Evolutionary conservation across 805 yeast species (phyloP).

Genomic region (Nakazawaea laoshanensis): DNA sequence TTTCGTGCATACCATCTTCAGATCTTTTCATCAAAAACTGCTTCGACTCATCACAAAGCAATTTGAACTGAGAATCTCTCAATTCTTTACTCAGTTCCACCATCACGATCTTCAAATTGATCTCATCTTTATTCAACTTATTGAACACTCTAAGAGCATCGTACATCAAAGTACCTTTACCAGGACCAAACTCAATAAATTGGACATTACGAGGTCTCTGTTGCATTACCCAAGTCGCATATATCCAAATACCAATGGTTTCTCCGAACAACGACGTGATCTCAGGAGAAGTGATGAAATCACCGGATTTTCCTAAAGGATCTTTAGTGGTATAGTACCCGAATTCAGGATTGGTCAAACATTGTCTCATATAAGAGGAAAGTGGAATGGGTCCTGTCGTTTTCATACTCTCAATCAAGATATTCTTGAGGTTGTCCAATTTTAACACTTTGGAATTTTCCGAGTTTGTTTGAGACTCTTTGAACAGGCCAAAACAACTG

Average conservation of each 20-base stretch:
- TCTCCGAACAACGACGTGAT: slow-evolving; percentile 85
- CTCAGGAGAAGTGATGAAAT: slow-evolving; percentile 81
- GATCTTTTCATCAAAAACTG: slow-evolving; percentile 13
- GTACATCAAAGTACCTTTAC: slow-evolving; percentile 69
- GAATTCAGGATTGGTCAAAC: slow-evolving; percentile 65
- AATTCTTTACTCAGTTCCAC: slow-evolving; percentile 69
- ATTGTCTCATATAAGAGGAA: slow-evolving; percentile 71
- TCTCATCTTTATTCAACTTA: slow-evolving; percentile 19
- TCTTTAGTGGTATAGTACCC: slow-evolving; percentile 65
- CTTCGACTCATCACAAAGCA: slow-evolving; percentile 30
- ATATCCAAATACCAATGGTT: slow-evolving; percentile 69
- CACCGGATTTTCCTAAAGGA: slow-evolving; percentile 48
- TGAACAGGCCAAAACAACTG: too few relatives aligned
- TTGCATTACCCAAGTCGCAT: slow-evolving; percentile 49
- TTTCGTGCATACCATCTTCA: slow-evolving; percentile 25
- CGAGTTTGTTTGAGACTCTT: too few relatives aligned
- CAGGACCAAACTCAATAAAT: slow-evolving; percentile 78
- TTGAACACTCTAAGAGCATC: slow-evolving; percentile 48
- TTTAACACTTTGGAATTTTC: background rate
- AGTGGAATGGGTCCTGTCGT: slow-evolving; percentile 73
- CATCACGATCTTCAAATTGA: slow-evolving; percentile 32
- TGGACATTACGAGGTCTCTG: slow-evolving; percentile 39
- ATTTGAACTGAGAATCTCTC: slow-evolving; percentile 43
- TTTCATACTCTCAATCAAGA: slow-evolving; percentile 41
- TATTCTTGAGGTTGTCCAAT: slow-evolving; percentile 12